phyloP scores from a whole-genome alignment of 148 eudicot genomes.

The Pharnaceum exiguum region DNA sequence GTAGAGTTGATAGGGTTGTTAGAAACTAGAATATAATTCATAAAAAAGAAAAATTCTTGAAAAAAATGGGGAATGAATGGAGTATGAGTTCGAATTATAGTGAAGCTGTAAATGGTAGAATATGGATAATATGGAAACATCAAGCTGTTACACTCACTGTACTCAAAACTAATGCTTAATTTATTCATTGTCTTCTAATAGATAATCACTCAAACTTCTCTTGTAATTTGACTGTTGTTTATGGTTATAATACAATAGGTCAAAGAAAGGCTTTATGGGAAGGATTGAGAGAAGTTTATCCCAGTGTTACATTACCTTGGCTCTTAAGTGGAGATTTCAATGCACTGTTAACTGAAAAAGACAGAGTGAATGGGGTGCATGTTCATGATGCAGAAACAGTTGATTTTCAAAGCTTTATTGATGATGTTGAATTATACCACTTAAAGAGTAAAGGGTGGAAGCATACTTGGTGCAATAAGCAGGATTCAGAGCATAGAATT shows the following conservation, averaged over 20 bases:
- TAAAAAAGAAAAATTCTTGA: not conserved
- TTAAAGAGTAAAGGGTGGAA: not conserved
- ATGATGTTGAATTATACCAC: not conserved
- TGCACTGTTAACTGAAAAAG: not conserved
- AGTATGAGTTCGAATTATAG: not conserved
- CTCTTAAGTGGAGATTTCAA: not conserved
- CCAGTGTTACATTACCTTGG: not conserved
- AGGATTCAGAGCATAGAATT: not conserved
- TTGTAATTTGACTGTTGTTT: not conserved
- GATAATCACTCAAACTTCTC: not conserved
- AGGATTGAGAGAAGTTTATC: not conserved
- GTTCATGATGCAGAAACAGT: not conserved
- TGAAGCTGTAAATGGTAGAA: not conserved
- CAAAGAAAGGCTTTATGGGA: not conserved
- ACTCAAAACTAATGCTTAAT: not conserved
- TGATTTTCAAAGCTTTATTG: not conserved
- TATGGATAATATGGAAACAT: not conserved
- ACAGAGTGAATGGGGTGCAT: not conserved
- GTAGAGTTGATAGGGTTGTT: not conserved
- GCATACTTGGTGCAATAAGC: not conserved
- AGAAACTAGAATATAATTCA: not conserved
- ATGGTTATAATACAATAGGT: not conserved
- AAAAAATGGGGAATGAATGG: not conserved
- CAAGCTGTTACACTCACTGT: not conserved
- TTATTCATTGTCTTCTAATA: not conserved